A percentile compares a stretch with the other conserved stretches of the same genome.
phyloP scores from a whole-genome alignment of 75 land plant species.

The Selaginella moellendorffii region DNA sequence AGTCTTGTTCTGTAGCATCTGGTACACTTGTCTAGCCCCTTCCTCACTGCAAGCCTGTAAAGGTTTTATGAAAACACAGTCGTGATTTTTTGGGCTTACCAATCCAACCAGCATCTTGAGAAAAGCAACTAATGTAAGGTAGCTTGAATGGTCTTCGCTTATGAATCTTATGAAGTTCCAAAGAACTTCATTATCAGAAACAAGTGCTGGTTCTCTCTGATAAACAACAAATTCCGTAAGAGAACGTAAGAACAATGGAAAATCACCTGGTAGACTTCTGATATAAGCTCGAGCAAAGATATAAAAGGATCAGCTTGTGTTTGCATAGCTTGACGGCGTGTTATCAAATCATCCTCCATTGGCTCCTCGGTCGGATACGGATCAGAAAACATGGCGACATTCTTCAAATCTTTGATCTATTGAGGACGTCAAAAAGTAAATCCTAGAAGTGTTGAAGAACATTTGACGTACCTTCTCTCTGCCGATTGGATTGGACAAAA shows the following conservation, averaged over 20 bases:
- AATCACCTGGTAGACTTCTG: slow-evolving; percentile 71
- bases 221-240: neutral
- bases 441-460: neutral
- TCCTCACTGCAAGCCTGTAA: slow-evolving; percentile 87
- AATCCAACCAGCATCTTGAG: slow-evolving; percentile 62
- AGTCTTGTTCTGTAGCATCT: slow-evolving; percentile 71
- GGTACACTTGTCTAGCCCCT: slow-evolving; percentile 77
- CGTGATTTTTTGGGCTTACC: slow-evolving; percentile 53
- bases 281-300: slow-evolving; percentile 67
- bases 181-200: slow-evolving; percentile 76
- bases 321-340: slow-evolving; percentile 21
- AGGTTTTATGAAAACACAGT: too few species aligned
- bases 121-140: slow-evolving; percentile 84
- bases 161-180: slow-evolving; percentile 94
- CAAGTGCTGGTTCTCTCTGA: slow-evolving; percentile 77
- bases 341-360: slow-evolving; percentile 23
- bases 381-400: slow-evolving; percentile 63
- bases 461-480: slow-evolving; percentile 66
- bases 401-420: slow-evolving; percentile 82
- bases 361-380: slow-evolving; percentile 34
- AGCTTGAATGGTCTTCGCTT: slow-evolving; percentile 85
- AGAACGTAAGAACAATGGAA: neutral
- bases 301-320: slow-evolving; percentile 49
- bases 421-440: neutral
- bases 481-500: slow-evolving; percentile 72